phyloP scores from a whole-genome alignment of 75 land plant species.

The Pinus tabuliformis region DNA sequence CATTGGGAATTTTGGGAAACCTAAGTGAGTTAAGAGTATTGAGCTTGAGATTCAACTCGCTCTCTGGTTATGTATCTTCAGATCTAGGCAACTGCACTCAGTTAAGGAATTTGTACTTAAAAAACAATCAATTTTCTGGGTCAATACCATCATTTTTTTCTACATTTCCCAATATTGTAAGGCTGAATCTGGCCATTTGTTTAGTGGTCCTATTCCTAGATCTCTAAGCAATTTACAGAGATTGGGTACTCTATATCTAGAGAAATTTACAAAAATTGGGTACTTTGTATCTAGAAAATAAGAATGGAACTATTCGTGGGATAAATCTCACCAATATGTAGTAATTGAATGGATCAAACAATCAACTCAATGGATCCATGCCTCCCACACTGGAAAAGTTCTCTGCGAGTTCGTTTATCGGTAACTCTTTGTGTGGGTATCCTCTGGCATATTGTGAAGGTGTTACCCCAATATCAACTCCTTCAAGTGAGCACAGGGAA shows the following conservation, averaged over 20 bases:
- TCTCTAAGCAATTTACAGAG: slow-evolving; percentile 36
- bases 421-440: slow-evolving; percentile 57
- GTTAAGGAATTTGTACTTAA: slow-evolving; percentile 61
- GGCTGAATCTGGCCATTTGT: slow-evolving; percentile 60
- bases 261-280: slow-evolving; percentile 57
- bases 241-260: slow-evolving; percentile 42
- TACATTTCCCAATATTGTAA: slow-evolving; percentile 28
- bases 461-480: slow-evolving; percentile 6
- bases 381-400: slow-evolving; percentile 31
- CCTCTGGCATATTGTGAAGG: slow-evolving; percentile 34
- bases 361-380: slow-evolving; percentile 59
- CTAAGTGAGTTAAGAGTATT: slow-evolving; percentile 51
- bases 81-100: slow-evolving; percentile 39
- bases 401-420: slow-evolving; percentile 28
- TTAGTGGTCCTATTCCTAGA: slow-evolving; percentile 51
- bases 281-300: no score
- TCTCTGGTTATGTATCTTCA: slow-evolving; percentile 50
- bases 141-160: slow-evolving; percentile 30
- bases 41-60: slow-evolving; percentile 57
- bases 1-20: slow-evolving; percentile 30
- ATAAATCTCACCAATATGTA: slow-evolving; percentile 30
- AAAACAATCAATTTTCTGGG: slow-evolving; percentile 66
- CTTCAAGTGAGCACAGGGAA: neutral
- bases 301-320: slow-evolving; percentile 37
- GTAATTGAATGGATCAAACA: slow-evolving; percentile 74